Conservation (phyloP, 208 protist genomes). For the Wallacemonas sp. region DNA sequence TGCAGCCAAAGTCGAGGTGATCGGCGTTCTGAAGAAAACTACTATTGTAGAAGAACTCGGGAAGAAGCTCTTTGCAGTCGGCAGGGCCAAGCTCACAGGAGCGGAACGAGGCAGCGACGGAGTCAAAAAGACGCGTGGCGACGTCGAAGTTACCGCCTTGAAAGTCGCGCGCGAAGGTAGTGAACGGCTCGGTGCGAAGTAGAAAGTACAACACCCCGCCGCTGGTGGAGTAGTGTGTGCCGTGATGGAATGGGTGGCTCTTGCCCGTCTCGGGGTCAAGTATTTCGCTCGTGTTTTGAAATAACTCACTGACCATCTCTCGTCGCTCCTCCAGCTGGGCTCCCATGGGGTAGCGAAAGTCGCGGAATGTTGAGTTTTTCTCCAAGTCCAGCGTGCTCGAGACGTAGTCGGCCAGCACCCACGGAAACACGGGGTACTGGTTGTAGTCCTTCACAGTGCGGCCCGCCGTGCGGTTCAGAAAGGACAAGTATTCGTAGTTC, state of each 20-base stretch:
- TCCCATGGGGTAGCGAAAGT: constrained; percentile 96
- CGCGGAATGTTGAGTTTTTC: constrained; percentile 77
- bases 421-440: constrained; percentile 96
- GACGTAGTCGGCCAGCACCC: constrained; percentile 92
- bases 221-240: constrained; percentile 97
- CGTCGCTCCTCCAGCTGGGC: constrained; percentile 88
- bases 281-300: constrained; percentile 51
- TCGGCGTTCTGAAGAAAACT: constrained; percentile 94
- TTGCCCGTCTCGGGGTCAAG: constrained; percentile 30
- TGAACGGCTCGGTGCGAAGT: constrained; percentile 97
- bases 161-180: constrained; percentile 81
- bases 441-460: constrained; percentile 91
- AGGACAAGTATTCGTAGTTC: constrained; percentile 94
- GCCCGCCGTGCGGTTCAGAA: constrained; percentile 91
- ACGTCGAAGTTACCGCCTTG: constrained; percentile 93
- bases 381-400: constrained; percentile 77
- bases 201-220: constrained; percentile 96
- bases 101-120: constrained; percentile 74
- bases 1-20: constrained; percentile 80
- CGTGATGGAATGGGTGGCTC: constrained; percentile 95
- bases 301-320: constrained; percentile 73
- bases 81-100: constrained; percentile 78
- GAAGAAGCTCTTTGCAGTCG: constrained; percentile 96
- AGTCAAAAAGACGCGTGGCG: constrained; percentile 94
- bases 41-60: constrained; percentile 95